Evolutionary conservation across 2,329 filamentous ascomycete species (phyloP), one percentile per base, ranked within the genome.

Genomic region (Cephalotrichum gorgonifer): DNA sequence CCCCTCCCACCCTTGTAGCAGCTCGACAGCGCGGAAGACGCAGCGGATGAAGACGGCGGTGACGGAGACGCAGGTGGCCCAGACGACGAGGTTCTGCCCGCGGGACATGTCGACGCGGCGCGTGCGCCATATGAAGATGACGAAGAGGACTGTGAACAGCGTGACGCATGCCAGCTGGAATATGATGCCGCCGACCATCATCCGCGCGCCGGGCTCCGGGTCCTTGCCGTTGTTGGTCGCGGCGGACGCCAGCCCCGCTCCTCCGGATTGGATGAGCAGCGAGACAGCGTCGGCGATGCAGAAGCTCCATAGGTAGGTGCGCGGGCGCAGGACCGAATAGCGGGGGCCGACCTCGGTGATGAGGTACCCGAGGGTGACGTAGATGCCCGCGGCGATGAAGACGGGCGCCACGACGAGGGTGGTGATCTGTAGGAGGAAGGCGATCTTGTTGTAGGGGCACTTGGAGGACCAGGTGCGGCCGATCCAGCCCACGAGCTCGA

Each of bases 321-420:
- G 6, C 59, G 59, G 7, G 75, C 56, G 27, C 69, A 54, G 30
- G 69, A 73, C 48, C 26, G 43, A 71, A 46, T 68, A 52, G 3
- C 59, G n/a, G n/a, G n/a, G 62, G 7, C 73, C 72, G 15, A 72
- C 57, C 11, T 66, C 50, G 25, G 61, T 57, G 59, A 76, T 75
- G 50, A 75, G 65, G 28, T 61, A 63, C 46, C 71, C 72, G 3
- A 76, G 64, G 42, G 74, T 60, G 45, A 75, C 60, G 56, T 76
- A 76, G 45, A 75, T 65, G 2, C 69, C 73, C 2, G 72, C 73
- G 14, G 71, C 73, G 56, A 73, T 73, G 61, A 76, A 75, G 6
- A 69, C 70, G 9, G 73, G 73, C 8, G 59, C 62, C 49, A 69
- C 62, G 50, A 68, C 65, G 44, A 69, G 65, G 11, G 66, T 68